A percentile compares a stretch with the other conserved stretches of the same genome.
These are phyloP conservation scores for Eimeria acervulina DNA, from an alignment of 169 alveolate genomes.

Conservation along the genomic window DNA sequence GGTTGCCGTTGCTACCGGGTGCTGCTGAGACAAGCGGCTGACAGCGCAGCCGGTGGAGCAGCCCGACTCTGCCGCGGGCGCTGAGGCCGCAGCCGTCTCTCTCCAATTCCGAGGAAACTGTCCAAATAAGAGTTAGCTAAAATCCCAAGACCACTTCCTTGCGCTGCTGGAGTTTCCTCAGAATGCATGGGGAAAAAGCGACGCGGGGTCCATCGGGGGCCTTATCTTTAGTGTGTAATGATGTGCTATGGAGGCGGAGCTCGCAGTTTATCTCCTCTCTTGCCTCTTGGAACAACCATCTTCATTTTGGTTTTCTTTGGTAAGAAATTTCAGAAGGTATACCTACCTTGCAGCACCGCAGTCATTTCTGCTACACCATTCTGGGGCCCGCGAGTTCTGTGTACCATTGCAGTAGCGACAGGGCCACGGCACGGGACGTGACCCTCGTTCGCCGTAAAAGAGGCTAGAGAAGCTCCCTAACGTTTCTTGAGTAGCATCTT, in stretches of 20 bases:
- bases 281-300: neutral
- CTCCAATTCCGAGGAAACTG: neutral
- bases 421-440: neutral
- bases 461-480: neutral
- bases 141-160: neutral
- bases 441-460: neutral
- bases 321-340: neutral
- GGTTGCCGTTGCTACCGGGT: neutral
- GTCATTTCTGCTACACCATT: neutral
- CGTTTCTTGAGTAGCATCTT: neutral
- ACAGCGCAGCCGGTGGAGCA: neutral
- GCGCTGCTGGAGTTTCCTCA: neutral
- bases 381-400: neutral
- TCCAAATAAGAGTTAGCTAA: too few relatives aligned
- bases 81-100: neutral
- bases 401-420: neutral
- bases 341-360: neutral
- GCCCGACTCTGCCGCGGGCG: neutral
- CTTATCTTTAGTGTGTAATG: neutral
- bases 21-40: neutral
- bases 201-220: constrained; percentile 31
- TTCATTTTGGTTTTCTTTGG: neutral
- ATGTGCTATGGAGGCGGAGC: neutral
- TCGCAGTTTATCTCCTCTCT: neutral
- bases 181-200: neutral